phyloP scores from a whole-genome alignment of 1,284 basidiomycete species.

The Ganoderma sinense region DNA sequence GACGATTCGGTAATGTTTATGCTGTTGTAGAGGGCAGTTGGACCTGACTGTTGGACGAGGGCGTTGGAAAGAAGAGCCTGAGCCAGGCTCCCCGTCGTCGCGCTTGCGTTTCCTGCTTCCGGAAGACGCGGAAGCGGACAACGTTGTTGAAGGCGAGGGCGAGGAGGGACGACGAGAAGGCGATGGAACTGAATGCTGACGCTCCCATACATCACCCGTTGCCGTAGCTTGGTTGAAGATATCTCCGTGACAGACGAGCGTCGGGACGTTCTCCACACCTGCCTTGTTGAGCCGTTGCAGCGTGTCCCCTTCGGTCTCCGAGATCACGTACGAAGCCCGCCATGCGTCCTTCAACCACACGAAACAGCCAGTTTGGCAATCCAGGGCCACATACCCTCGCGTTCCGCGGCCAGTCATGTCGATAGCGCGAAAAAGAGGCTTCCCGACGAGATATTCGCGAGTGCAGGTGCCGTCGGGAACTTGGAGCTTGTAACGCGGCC shows the following conservation, averaged over 20 bases:
- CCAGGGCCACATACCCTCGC: slow-evolving; percentile 7
- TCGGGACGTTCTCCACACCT: slow-evolving; percentile 6
- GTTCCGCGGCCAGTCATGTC: slow-evolving; percentile 9
- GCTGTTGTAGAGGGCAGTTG: slow-evolving; percentile 2
- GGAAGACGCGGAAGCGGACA: neutral
- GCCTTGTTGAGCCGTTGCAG: neutral
- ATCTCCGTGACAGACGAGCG: slow-evolving; percentile 3
- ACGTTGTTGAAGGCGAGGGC: neutral
- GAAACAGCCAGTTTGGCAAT: slow-evolving; percentile 3
- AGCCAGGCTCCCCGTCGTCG: neutral
- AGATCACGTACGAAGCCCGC: neutral
- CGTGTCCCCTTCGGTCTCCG: slow-evolving; percentile 2
- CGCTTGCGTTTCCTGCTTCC: neutral
- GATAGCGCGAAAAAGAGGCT: neutral
- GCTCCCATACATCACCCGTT: neutral
- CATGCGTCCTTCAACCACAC: slow-evolving; percentile 15
- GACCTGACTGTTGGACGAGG: neutral
- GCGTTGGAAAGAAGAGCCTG: neutral
- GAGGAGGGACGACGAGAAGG: neutral
- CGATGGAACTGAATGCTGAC: neutral
- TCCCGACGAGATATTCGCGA: neutral
- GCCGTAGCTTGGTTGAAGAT: slow-evolving; percentile 7
- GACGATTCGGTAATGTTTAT: slow-evolving; percentile 19
- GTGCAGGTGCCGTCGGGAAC: neutral
- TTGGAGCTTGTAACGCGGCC: slow-evolving; percentile 13